Conservation (phyloP, 169 alveolate species). For the Perkinsus chesapeaki region DNA sequence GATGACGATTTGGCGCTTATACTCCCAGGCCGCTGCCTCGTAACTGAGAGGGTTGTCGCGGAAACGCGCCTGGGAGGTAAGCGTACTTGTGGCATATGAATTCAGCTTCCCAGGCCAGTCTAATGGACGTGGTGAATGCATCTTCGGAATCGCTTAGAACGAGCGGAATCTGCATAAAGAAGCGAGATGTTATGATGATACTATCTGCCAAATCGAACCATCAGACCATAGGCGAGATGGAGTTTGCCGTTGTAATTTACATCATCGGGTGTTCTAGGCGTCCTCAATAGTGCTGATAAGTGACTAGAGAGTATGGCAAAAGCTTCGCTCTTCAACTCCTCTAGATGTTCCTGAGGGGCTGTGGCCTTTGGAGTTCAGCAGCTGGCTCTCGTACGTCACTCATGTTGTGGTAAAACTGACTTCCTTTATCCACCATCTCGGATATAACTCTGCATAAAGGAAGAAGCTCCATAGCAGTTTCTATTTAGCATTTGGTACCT, state of each 20-base stretch:
- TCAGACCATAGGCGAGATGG: too few relatives aligned
- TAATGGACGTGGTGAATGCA: neutral
- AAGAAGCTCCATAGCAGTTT: neutral
- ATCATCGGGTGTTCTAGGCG: neutral
- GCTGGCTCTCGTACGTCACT: neutral
- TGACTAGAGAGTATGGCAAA: neutral
- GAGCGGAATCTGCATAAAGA: too few relatives aligned
- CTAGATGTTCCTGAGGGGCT: neutral
- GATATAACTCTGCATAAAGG: neutral
- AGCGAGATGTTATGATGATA: too few relatives aligned
- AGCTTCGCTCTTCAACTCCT: neutral
- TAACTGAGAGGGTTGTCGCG: neutral
- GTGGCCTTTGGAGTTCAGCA: too few relatives aligned
- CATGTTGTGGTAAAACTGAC: neutral
- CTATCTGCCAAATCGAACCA: too few relatives aligned
- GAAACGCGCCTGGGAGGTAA: neutral
- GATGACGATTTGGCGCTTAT: neutral
- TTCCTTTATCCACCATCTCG: neutral
- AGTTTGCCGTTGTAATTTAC: too few relatives aligned
- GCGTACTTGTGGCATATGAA: neutral
- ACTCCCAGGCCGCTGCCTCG: neutral
- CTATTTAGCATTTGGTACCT: neutral
- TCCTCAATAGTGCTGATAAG: neutral
- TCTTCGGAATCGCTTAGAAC: neutral
- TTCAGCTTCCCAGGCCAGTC: neutral